These are phyloP conservation scores for Incumbomyces delicatus DNA, from an alignment of 2,329 filamentous ascomycete species.

Conservation along the genomic window DNA sequence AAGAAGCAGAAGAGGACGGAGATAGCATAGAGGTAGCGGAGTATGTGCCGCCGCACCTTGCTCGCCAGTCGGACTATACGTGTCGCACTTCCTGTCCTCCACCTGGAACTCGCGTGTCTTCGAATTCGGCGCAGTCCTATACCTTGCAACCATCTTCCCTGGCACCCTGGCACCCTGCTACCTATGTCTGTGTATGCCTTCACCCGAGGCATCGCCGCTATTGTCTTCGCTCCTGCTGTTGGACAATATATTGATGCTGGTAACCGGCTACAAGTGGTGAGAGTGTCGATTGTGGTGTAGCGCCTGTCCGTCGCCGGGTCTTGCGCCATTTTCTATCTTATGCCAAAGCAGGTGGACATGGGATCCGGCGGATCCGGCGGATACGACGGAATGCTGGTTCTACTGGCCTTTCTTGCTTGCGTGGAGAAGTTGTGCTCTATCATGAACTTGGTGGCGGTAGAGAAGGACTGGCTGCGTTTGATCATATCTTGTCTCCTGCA, in stretches of 20 bases:
- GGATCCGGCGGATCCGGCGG: too few relatives aligned
- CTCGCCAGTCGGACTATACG: too few relatives aligned
- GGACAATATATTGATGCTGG: slow-evolving; percentile 50
- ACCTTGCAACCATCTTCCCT: slow-evolving; percentile 46
- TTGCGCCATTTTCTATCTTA: slow-evolving; percentile 38
- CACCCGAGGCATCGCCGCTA: slow-evolving; percentile 47
- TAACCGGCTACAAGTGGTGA: slow-evolving; percentile 42
- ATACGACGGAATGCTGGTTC: not conserved
- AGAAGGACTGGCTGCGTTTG: slow-evolving; percentile 66
- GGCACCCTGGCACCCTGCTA: slow-evolving; percentile 43
- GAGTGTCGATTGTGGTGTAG: slow-evolving; percentile 39
- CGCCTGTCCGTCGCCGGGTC: slow-evolving; percentile 36
- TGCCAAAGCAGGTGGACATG: slow-evolving; percentile 17
- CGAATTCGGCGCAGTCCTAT: slow-evolving; percentile 53
- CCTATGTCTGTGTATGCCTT: slow-evolving; percentile 61
- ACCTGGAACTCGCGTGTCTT: slow-evolving; percentile 57
- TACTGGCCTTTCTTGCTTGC: slow-evolving; percentile 49
- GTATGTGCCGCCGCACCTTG: too few relatives aligned
- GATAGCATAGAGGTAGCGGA: too few relatives aligned
- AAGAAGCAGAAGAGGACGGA: too few relatives aligned
- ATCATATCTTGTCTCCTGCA: too few relatives aligned
- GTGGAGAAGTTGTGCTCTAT: slow-evolving; percentile 58
- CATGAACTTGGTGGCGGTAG: slow-evolving; percentile 58
- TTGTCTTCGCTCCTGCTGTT: slow-evolving; percentile 49
- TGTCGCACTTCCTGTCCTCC: slow-evolving; percentile 49